Base-by-base conservation (phyloP, 805 yeast species). In the Hanseniaspora osmophila region DNA sequence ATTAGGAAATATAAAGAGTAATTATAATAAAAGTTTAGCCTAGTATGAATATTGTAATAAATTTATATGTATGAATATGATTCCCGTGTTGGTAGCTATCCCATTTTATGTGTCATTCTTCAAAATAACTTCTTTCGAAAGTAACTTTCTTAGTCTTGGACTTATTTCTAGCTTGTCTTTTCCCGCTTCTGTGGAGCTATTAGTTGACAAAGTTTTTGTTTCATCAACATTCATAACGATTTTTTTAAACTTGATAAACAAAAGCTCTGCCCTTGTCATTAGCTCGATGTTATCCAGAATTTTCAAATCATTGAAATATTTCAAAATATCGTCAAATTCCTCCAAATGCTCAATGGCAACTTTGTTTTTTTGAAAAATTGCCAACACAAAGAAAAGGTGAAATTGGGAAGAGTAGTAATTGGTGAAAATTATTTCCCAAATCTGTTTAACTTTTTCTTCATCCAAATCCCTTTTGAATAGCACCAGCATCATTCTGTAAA, bases 401-500 rank as follows among this genome's bases (percentile, higher is more conserved):
- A 81, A 88, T 60, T 92, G 96, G 6, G 92, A 78, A 0, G 90
- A 75, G 56, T 84, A 78, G 55, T 66, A 81, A 63, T 90, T 90
- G 0, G 97, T 90, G 79, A 92, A 85, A 41, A 92, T 67, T 2
- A 83, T 78, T 57, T 90, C 98, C 97, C 97, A 90, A n/a, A 90
- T 68, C 29, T 74, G 67, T 57, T 83, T 65, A 1, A 85, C 83
- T 45, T 84, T 84, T 42, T 74, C 75, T 74, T 90, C 84, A 27
- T 71, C 73, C 51, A 92, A 80, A 57, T 92, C 98, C 43, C 98
- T 75, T 60, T 92, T 92, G 60, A 75, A 92, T 95, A 96, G 88
- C 2, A 92, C 96, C 37, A 92, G 67, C 13, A 92, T 65, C 97
- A 92, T 90, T 49, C 97, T 69, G 68, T 92, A 92, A 55, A 88